Evolutionary conservation across 2,329 filamentous ascomycete species (phyloP), one percentile per base, ranked within the genome.

Genomic region (Talaromyces sp.): DNA sequence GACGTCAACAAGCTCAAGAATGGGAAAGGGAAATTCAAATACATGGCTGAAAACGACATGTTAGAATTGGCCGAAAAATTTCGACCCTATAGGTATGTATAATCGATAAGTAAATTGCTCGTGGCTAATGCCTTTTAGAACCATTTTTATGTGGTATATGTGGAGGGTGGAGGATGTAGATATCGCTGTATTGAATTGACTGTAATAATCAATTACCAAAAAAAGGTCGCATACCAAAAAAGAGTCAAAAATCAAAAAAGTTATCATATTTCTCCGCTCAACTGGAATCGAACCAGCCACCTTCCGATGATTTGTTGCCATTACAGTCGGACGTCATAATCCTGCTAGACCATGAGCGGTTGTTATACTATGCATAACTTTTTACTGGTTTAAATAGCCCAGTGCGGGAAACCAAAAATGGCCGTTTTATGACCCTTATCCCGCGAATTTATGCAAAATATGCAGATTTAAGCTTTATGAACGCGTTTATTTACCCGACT

Each of bases 141-240:
- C 89, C 69, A 73, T 97, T 51, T 96, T 96, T 71, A 97, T 97
- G 93, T 97, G 93, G 93, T 96, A 96, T 73, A 96, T 96, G 90
- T 97, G 93, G 93, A 82, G 89, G 62, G 87, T 93, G 11, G 89
- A 89, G 72, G 86, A 92, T 71, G 91, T 92, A 4, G 89, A 96
- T 74, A 77, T 93, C 25, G 77, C 78, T 28, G 82, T 82, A 51
- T 70, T 86, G 65, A 69, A 66, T 32, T 57, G 22, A 57, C n/a
- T 19, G 13, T 44, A 19, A 28, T 9, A 17, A 19, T 7, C 19
- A 53, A 17, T 47, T 22, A 22, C n/a, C 13, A 1, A 17, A 19
- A 53, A n/a, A 57, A 11, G 10, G 3, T 27, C 17, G 47, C n/a
- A 17, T 15, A 58, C 22, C 4, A 54, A 59, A 33, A 27, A 59